A percentile compares a stretch with the other conserved stretches of the same genome.
phyloP scores from a whole-genome alignment of 2,329 filamentous ascomycete genomes.

The Penicillium sp. region DNA sequence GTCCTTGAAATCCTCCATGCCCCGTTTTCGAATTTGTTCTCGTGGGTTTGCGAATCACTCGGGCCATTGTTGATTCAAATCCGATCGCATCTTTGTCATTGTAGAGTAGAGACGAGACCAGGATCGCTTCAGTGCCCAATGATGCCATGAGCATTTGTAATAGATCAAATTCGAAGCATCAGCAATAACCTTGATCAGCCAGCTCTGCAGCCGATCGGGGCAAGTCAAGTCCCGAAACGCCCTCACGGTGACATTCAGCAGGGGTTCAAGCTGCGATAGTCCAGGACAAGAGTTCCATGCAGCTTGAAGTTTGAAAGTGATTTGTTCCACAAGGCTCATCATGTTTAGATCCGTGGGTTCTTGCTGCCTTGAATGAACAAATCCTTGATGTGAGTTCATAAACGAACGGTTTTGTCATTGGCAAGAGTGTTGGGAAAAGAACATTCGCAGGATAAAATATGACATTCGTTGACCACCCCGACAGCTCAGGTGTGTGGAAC shows the following conservation, averaged over 20 bases:
- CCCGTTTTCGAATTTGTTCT: constrained; percentile 4
- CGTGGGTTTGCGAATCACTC: constrained; percentile 2
- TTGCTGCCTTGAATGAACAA: neutral
- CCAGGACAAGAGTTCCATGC: constrained; percentile 19
- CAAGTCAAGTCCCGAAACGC: neutral
- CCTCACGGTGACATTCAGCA: constrained; percentile 5
- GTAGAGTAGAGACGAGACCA: constrained; percentile 4
- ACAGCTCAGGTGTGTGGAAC: no score
- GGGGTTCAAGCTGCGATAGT: constrained; percentile 6
- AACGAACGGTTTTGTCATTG: neutral
- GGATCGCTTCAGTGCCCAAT: constrained; percentile 6
- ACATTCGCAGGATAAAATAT: no score
- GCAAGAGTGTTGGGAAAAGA: no score
- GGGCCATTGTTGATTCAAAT: neutral
- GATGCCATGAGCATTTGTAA: constrained; percentile 1
- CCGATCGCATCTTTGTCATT: neutral
- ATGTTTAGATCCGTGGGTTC: constrained; percentile 2
- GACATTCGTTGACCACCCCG: no score
- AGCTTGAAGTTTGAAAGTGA: constrained; percentile 15
- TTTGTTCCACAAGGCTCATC: constrained; percentile 2
- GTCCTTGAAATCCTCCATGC: neutral
- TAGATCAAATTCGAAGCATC: constrained; percentile 11
- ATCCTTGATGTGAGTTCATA: neutral
- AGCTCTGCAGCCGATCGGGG: constrained; percentile 9
- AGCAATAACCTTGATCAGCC: constrained; percentile 13